Conservation (phyloP, 1,139 yeast species). For the Suhomyces atakaporum region DNA sequence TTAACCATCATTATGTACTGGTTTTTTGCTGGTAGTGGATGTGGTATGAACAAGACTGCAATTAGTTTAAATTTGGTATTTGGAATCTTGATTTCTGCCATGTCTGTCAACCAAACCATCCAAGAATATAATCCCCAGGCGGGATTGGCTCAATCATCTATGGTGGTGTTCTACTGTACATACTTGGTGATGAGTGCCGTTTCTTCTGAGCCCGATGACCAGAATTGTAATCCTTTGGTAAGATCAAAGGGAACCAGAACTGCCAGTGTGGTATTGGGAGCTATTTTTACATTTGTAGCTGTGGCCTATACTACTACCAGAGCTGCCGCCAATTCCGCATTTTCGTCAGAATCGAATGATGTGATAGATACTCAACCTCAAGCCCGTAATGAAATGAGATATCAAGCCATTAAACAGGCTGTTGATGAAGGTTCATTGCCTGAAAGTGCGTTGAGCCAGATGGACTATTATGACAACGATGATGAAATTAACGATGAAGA, state of each 20-base stretch:
- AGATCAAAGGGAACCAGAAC: constrained; percentile 91
- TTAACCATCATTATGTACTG: constrained; percentile 80
- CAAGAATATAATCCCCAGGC: constrained; percentile 95
- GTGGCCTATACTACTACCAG: constrained; percentile 97
- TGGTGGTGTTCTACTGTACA: constrained; percentile 93
- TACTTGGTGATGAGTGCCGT: constrained; percentile 92
- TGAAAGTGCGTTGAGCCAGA: constrained; percentile 80
- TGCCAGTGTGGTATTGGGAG: constrained; percentile 84
- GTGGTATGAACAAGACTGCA: constrained; percentile 89
- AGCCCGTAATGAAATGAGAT: constrained; percentile 72
- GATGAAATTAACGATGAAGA: constrained; percentile 59
- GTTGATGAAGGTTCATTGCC: constrained; percentile 95
- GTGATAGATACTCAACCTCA: constrained; percentile 55
- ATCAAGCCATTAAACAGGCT: constrained; percentile 88
- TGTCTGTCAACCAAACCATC: constrained; percentile 79
- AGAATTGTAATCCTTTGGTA: constrained; percentile 84
- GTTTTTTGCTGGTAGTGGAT: constrained; percentile 81
- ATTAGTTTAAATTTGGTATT: constrained; percentile 74
- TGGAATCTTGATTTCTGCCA: constrained; percentile 59
- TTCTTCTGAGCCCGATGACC: constrained; percentile 95
- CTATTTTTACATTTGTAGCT: constrained; percentile 89
- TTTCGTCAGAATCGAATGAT: constrained; percentile 29
- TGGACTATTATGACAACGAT: constrained; percentile 58
- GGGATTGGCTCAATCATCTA: constrained; percentile 94
- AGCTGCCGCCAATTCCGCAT: constrained; percentile 83